These are phyloP conservation scores for Musa beccarii DNA, from an alignment of 176 grass and related monocot genomes.

Conservation along the genomic window DNA sequence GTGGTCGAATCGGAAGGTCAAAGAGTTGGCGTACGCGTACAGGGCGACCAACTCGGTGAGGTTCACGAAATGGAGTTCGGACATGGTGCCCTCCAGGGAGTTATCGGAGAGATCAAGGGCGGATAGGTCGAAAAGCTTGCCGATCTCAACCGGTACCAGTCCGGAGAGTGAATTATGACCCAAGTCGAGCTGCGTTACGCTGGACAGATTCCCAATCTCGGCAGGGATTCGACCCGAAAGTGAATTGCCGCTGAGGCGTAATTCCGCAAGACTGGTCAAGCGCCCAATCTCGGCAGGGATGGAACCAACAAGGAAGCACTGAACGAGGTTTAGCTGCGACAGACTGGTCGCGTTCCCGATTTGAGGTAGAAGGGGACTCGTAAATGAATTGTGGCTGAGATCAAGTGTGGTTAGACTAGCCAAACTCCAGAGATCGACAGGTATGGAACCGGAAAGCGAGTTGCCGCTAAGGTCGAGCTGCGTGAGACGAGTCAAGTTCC, in stretches of 20 bases:
- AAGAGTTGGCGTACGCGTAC: background rate
- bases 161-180: constrained; percentile 10
- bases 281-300: too few relatives aligned
- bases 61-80: background rate
- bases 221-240: background rate
- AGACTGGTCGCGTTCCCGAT: too few relatives aligned
- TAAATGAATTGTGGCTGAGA: background rate
- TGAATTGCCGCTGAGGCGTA: too few relatives aligned
- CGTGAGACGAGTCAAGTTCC: background rate
- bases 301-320: too few relatives aligned
- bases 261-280: too few relatives aligned
- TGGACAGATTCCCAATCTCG: constrained; percentile 14
- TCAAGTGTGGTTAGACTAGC: background rate
- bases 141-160: background rate
- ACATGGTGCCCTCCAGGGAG: background rate
- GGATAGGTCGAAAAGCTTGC: background rate
- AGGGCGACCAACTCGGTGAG: background rate
- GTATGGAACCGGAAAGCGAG: background rate
- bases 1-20: background rate
- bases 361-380: too few relatives aligned
- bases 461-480: background rate
- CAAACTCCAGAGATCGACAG: background rate
- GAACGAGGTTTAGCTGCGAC: too few relatives aligned
- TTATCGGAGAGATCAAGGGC: background rate
- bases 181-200: constrained; percentile 23